Conservation (phyloP, 345 rosid genomes). For the Lepidium africanum region DNA sequence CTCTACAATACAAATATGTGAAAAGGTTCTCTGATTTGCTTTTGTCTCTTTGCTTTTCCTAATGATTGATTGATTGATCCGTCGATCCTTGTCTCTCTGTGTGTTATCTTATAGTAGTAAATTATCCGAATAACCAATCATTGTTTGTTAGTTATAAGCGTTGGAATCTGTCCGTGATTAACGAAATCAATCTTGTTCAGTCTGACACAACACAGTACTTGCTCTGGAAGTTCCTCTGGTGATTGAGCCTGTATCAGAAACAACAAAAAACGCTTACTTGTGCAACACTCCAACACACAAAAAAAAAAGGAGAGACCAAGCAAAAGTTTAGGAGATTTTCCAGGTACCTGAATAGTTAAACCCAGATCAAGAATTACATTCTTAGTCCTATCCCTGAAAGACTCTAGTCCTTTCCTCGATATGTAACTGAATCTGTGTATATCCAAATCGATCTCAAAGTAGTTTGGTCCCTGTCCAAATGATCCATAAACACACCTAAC, state of each 20-base stretch:
- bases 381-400: conserved; percentile 60
- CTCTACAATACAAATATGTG: conserved; percentile 17
- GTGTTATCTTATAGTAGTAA: not conserved
- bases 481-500: not conserved
- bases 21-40: not conserved
- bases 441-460: conserved; percentile 78
- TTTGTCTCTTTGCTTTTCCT: not conserved
- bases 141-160: conserved; percentile 34
- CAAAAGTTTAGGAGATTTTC: not conserved
- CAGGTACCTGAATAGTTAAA: conserved; percentile 71
- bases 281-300: not conserved
- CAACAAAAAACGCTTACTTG: not conserved
- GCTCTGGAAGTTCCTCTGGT: conserved; percentile 82
- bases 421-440: conserved; percentile 84
- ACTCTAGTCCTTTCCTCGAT: conserved; percentile 83
- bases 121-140: conserved; percentile 6
- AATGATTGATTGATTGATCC: not conserved
- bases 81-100: not conserved
- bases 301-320: not conserved
- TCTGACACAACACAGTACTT: conserved; percentile 63
- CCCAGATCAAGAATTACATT: conserved; percentile 60
- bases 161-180: conserved; percentile 68
- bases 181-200: conserved; percentile 64
- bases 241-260: conserved; percentile 55
- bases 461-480: conserved; percentile 57